A percentile compares a stretch with the other conserved stretches of the same genome.
phyloP scores from a whole-genome alignment of 2,329 filamentous ascomycete species.

The Tympanopsis confertula region DNA sequence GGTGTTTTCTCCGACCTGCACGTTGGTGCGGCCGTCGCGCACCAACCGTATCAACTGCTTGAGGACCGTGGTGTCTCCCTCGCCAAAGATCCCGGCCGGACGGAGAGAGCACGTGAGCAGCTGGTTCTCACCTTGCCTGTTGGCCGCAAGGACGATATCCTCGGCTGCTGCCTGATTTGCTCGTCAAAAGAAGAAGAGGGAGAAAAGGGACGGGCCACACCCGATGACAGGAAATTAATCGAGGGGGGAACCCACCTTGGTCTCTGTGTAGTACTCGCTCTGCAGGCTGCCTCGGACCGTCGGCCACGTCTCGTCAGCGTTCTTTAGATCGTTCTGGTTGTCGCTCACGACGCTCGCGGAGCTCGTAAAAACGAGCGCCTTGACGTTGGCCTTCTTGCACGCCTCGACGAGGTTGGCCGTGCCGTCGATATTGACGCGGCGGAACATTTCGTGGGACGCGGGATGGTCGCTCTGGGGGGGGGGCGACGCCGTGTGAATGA shows the following conservation, averaged over 20 bases:
- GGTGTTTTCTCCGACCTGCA: constrained; percentile 66
- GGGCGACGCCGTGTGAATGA: constrained; percentile 83
- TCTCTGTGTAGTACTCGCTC: constrained; percentile 77
- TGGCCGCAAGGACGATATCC: constrained; percentile 65
- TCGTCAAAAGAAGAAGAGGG: background rate
- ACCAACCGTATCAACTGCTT: constrained; percentile 65
- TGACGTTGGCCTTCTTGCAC: constrained; percentile 58
- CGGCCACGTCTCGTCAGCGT: constrained; percentile 76
- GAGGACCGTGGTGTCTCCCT: constrained; percentile 70
- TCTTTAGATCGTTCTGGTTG: constrained; percentile 65
- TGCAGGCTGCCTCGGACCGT: constrained; percentile 61
- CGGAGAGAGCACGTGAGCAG: constrained; percentile 74
- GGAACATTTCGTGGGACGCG: constrained; percentile 51
- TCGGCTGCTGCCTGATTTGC: constrained; percentile 59
- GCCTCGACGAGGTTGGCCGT: constrained; percentile 69
- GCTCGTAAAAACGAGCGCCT: constrained; percentile 81
- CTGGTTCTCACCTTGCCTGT: constrained; percentile 41
- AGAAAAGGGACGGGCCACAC: background rate
- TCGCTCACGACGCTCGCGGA: constrained; percentile 80
- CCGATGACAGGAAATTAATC: background rate
- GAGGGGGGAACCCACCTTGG: constrained; percentile 62
- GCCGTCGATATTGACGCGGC: constrained; percentile 78
- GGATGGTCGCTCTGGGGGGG: constrained; percentile 38
- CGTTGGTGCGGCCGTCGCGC: constrained; percentile 53
- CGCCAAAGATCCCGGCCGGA: constrained; percentile 81